Base-by-base conservation (phyloP, 331 rosid species). In the Rosa hybrid region DNA sequence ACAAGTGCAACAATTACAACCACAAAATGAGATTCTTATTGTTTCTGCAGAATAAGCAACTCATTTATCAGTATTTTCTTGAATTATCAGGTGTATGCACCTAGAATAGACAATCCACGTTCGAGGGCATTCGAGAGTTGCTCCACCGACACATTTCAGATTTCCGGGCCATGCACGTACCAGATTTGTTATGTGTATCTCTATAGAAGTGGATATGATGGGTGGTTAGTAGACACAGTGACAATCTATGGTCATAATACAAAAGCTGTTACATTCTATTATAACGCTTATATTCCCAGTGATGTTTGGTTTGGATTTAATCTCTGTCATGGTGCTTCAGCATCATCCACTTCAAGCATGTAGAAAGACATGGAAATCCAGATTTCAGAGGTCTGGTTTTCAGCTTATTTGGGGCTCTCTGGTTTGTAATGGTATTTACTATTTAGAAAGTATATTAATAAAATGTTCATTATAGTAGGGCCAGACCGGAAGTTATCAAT, bases 221-320 rank as follows among this genome's bases (percentile, higher is more conserved):
- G 98, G 16, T 94, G 97, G 98, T 78, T 67, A 39, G 92, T 91
- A 16, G 90, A 92, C 72, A 77, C 73, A 57, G 97, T 94, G 62
- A 87, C 92, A 56, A 87, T 91, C 49, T 81, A 46, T 50, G 85
- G 90, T 4, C 69, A 81, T 44, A 8, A 69, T 78, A 74, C 83
- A 8, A 81, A 20, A 23, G 70, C 97, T 5, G 80, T 75, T 50
- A 57, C 90, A 0, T 94, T 90, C 59, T 76, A 86, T 72, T 92
- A 82, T 86, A 77, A 88, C 41, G 16, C 85, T 27, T 86, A 25
- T 1, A 86, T 94, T 38, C 98, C 98, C 0, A 78, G 69, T 45
- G 85, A 73, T 13, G 17, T 86, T 81, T 94, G 97, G 97, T 94
- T 38, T 81, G 98, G 97, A n/a, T 92, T 92, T 71, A 83, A 94